Conservation (phyloP, 768 basidiomycete genomes). For the Xerocomellus chrysenteron region DNA sequence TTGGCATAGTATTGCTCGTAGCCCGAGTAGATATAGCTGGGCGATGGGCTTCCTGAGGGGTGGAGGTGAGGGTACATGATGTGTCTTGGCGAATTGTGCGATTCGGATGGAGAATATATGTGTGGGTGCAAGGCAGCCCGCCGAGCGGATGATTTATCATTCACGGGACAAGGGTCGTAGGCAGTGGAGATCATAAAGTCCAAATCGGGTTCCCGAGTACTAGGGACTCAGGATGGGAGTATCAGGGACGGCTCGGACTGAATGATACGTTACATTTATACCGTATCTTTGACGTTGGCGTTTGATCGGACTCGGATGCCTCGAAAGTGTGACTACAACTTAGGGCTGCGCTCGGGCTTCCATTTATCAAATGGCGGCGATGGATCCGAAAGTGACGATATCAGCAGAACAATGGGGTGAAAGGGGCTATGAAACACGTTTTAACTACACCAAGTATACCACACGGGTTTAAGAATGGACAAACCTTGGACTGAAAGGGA, state of each 20-base stretch:
- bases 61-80: constrained; percentile 31
- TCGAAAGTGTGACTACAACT: constrained; percentile 27
- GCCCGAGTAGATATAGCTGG: constrained; percentile 22
- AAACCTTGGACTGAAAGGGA: constrained; percentile 16
- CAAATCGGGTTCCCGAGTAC: constrained; percentile 20
- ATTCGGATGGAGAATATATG: constrained; percentile 33
- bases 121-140: constrained; percentile 25
- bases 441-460: constrained; percentile 17
- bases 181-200: constrained; percentile 32
- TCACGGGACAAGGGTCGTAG: constrained; percentile 28
- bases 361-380: constrained; percentile 36
- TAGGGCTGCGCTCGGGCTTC: constrained; percentile 32
- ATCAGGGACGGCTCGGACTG: constrained; percentile 27
- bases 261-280: constrained; percentile 32
- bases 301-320: constrained; percentile 32
- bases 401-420: constrained; percentile 25
- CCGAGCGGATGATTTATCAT: constrained; percentile 23
- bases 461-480: constrained; percentile 27
- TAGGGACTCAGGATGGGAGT: constrained; percentile 21
- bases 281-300: constrained; percentile 30
- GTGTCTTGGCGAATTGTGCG: constrained; percentile 17
- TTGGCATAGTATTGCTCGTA: constrained; percentile 26
- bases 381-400: constrained; percentile 22
- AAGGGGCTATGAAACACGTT: constrained; percentile 35
- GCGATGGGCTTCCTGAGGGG: constrained; percentile 17